Conservation (phyloP, 2,329 filamentous ascomycete genomes). For the Ophidiomyces ophidiicola region DNA sequence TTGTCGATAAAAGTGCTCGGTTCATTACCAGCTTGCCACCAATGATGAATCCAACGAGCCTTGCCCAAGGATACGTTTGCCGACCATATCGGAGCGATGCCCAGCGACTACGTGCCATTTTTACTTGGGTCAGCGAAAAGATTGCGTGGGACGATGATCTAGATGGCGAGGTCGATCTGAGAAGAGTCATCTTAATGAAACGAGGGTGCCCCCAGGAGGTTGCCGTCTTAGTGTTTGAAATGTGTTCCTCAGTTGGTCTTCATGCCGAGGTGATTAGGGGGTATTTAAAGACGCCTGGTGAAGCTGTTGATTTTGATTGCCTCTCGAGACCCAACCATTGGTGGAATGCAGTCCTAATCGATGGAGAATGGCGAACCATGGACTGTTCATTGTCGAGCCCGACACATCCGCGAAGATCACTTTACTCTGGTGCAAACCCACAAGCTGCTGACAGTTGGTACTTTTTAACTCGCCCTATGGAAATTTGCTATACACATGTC, state of each 20-base stretch:
- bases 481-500: constrained; percentile 92
- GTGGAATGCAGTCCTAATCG: constrained; percentile 91
- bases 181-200: constrained; percentile 70
- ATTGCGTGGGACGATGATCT: constrained; percentile 92
- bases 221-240: constrained; percentile 73
- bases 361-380: constrained; percentile 92
- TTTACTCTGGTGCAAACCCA: constrained; percentile 61
- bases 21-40: constrained; percentile 77
- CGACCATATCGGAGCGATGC: constrained; percentile 89
- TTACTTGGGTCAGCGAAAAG: constrained; percentile 94
- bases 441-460: constrained; percentile 75
- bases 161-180: constrained; percentile 60
- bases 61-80: constrained; percentile 87
- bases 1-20: constrained; percentile 91
- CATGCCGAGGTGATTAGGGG: constrained; percentile 78
- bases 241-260: constrained; percentile 83
- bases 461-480: constrained; percentile 78
- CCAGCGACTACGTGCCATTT: constrained; percentile 83
- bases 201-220: constrained; percentile 83
- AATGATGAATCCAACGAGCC: constrained; percentile 64
- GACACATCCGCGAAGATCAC: constrained; percentile 66
- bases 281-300: constrained; percentile 82
- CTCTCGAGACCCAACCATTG: constrained; percentile 87
- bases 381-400: constrained; percentile 87
- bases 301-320: constrained; percentile 64